A percentile compares a stretch with the other conserved stretches of the same genome.
Conservation (phyloP, 1,284 basidiomycete species). For the Tilletia walkeri region DNA sequence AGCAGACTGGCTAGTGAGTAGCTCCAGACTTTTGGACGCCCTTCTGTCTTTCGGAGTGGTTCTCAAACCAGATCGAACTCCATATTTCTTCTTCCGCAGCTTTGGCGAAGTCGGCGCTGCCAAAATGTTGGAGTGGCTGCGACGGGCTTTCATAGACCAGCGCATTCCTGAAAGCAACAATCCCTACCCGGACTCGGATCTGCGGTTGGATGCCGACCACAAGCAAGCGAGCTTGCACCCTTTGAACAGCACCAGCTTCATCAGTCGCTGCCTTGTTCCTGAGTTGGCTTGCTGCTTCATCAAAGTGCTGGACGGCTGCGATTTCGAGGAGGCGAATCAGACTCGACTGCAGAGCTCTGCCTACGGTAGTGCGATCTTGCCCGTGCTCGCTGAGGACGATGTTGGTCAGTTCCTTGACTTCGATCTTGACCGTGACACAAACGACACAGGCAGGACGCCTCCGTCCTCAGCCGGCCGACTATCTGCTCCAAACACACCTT, state of each 20-base stretch:
- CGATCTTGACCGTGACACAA: not conserved
- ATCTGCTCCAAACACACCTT: not conserved
- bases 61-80: not conserved
- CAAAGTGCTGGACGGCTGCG: not conserved
- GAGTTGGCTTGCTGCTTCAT: constrained; percentile 14
- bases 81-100: not conserved
- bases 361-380: constrained; percentile 8
- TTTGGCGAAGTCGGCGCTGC: not conserved
- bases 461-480: not conserved
- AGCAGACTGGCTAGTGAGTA: constrained; percentile 6
- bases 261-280: not conserved
- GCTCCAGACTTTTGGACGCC: not conserved
- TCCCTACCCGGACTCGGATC: not conserved
- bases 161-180: not conserved
- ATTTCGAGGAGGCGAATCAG: not conserved
- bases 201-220: not conserved
- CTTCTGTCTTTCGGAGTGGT: not conserved
- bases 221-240: constrained; percentile 5
- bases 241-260: constrained; percentile 8
- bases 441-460: not conserved
- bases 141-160: constrained; percentile 8
- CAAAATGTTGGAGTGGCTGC: constrained; percentile 11
- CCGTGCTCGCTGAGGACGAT: constrained; percentile 6
- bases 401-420: constrained; percentile 9
- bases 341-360: constrained; percentile 6